A percentile compares a stretch with the other conserved stretches of the same genome.
Conservation (phyloP, 1,284 basidiomycete species). For the Macrocystidia cucumis region DNA sequence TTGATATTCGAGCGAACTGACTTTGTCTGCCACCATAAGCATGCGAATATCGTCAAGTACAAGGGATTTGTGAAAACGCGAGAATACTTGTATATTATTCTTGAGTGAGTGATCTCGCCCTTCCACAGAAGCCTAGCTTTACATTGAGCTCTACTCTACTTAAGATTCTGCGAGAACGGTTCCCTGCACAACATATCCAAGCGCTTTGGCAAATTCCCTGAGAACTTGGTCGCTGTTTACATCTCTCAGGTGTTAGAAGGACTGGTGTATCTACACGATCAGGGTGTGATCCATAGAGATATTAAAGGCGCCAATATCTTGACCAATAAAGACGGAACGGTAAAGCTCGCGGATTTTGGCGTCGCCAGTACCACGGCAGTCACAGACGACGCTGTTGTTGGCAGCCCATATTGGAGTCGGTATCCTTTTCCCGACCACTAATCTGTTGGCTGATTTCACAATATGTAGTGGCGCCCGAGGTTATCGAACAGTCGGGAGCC, state of each 20-base stretch:
- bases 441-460: slow-evolving; percentile 5
- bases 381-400: slow-evolving; percentile 86
- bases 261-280: slow-evolving; percentile 91
- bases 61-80: slow-evolving; percentile 95
- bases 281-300: slow-evolving; percentile 97
- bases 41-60: slow-evolving; percentile 97
- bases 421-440: slow-evolving; percentile 16
- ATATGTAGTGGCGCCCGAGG: slow-evolving; percentile 85
- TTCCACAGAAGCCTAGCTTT: slow-evolving; percentile 7
- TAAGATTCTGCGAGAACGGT: slow-evolving; percentile 95
- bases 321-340: slow-evolving; percentile 97
- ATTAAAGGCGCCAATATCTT: slow-evolving; percentile 98
- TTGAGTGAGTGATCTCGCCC: slow-evolving; percentile 54
- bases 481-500: slow-evolving; percentile 95
- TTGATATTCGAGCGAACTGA: neutral
- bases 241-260: slow-evolving; percentile 93
- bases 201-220: slow-evolving; percentile 96
- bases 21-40: slow-evolving; percentile 48
- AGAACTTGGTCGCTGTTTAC: slow-evolving; percentile 93
- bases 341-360: slow-evolving; percentile 93
- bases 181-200: slow-evolving; percentile 94
- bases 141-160: slow-evolving; percentile 3
- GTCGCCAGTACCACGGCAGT: slow-evolving; percentile 74
- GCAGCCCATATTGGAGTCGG: slow-evolving; percentile 95
- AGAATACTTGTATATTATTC: slow-evolving; percentile 92